Evolutionary conservation across 129 eudicot species (phyloP).

Genomic region (Silybum marianum): DNA sequence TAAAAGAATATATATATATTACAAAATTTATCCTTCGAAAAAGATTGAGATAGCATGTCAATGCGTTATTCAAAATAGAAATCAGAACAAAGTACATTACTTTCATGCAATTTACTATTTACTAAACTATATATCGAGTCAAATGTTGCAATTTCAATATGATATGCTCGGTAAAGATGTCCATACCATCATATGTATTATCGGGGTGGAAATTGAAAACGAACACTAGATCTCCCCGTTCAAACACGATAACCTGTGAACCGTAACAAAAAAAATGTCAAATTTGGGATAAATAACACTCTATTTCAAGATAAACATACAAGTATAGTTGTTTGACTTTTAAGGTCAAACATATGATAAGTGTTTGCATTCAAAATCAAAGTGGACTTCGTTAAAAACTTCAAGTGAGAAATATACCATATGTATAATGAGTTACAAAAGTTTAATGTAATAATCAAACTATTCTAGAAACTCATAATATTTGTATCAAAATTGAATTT

Average conservation of each 20-base stretch:
- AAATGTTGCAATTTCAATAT: constrained; percentile 6
- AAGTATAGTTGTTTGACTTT: constrained; percentile 5
- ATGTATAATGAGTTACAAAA: background rate
- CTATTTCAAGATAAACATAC: background rate
- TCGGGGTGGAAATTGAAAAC: constrained; percentile 89
- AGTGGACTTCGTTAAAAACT: background rate
- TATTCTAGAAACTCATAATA: background rate
- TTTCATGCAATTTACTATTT: background rate
- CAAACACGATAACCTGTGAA: constrained; percentile 90
- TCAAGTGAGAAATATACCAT: background rate
- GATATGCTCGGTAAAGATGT: background rate
- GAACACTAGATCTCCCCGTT: constrained; percentile 92
- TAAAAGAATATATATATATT: too few species aligned
- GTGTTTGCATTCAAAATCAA: background rate
- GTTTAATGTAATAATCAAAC: background rate
- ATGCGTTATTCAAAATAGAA: background rate
- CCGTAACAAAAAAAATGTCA: constrained; percentile 1
- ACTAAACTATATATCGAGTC: background rate
- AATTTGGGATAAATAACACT: background rate
- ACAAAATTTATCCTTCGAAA: too few species aligned
- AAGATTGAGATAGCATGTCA: too few species aligned
- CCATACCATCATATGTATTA: constrained; percentile 82
- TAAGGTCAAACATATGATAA: constrained; percentile 20
- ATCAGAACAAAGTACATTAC: too few species aligned
- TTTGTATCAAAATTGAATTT: background rate